Percentiles rank a stretch among this genome's conserved stretches.
Evolutionary conservation across 2,329 filamentous ascomycete species (phyloP).

Genomic region (Chrysosporium queenslandicum): DNA sequence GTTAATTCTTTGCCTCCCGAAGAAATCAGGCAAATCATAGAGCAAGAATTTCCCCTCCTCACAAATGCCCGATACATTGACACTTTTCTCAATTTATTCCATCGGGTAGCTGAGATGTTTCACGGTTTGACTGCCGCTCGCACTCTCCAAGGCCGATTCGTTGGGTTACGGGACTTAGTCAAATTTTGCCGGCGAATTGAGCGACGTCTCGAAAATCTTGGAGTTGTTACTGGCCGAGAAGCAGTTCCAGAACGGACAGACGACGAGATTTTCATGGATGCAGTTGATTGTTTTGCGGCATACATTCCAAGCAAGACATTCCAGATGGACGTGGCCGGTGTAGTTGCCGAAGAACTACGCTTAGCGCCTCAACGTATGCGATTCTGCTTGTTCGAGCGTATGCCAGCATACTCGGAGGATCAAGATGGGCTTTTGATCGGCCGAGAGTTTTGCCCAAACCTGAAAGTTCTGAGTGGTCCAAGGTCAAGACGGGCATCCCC

Average conservation of each 20-base stretch:
- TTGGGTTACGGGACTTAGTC: constrained; percentile 67
- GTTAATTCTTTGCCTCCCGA: constrained; percentile 54
- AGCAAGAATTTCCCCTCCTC: constrained; percentile 60
- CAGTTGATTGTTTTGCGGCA: constrained; percentile 82
- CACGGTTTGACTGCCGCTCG: constrained; percentile 31
- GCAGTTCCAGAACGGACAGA: constrained; percentile 59
- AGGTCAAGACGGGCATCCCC: constrained; percentile 44
- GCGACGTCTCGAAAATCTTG: constrained; percentile 48
- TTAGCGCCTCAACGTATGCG: constrained; percentile 72
- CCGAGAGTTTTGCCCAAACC: constrained; percentile 50
- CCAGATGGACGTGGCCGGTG: constrained; percentile 44
- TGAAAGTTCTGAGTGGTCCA: constrained; percentile 41
- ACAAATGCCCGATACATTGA: constrained; percentile 41
- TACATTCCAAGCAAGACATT: constrained; percentile 59
- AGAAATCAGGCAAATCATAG: constrained; percentile 67
- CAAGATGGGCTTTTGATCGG: constrained; percentile 54
- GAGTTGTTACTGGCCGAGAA: constrained; percentile 58
- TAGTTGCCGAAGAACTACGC: constrained; percentile 77
- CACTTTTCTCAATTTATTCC: constrained; percentile 49
- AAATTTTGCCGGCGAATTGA: constrained; percentile 81
- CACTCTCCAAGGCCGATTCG: constrained; percentile 43
- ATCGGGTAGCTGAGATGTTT: constrained; percentile 33
- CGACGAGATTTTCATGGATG: constrained; percentile 86
- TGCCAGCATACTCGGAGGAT: constrained; percentile 57
- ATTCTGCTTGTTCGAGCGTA: constrained; percentile 63